Evolutionary conservation across 148 eudicot species (phyloP).

Genomic region (Linanthus parryae): DNA sequence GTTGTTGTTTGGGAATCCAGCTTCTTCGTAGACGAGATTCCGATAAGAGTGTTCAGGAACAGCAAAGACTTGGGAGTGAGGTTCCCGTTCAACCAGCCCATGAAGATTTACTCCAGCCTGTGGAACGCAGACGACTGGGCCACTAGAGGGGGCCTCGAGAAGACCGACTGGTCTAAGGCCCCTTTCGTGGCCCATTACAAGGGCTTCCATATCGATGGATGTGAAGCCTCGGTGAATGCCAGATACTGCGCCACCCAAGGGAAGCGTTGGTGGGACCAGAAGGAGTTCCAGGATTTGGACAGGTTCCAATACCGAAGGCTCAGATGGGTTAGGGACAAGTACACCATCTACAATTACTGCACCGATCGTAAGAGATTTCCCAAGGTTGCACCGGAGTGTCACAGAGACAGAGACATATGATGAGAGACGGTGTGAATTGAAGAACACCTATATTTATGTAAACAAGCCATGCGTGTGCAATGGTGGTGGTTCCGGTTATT

Average conservation of each 20-base stretch:
- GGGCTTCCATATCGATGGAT: slow-evolving; percentile 18
- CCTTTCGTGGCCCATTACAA: slow-evolving; percentile 25
- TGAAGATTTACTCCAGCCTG: slow-evolving; percentile 28
- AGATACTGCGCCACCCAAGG: slow-evolving; percentile 24
- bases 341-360: slow-evolving; percentile 25
- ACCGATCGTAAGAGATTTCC: slow-evolving; percentile 16
- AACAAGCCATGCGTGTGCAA: too few relatives aligned
- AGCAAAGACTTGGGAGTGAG: slow-evolving; percentile 21
- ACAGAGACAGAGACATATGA: slow-evolving; percentile 18
- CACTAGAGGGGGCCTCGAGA: slow-evolving; percentile 26
- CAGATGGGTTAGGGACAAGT: slow-evolving; percentile 18
- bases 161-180: slow-evolving; percentile 28
- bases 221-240: slow-evolving; percentile 24
- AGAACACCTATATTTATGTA: too few relatives aligned
- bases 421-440: too few relatives aligned
- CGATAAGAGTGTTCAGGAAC: slow-evolving; percentile 25
- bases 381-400: slow-evolving; percentile 17
- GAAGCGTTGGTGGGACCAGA: slow-evolving; percentile 26
- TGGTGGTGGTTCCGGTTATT: too few relatives aligned
- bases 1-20: background rate
- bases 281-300: slow-evolving; percentile 23
- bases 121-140: slow-evolving; percentile 35
- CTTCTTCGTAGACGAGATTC: slow-evolving; percentile 23
- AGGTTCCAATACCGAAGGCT: slow-evolving; percentile 18
- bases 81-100: slow-evolving; percentile 24